phyloP scores from a whole-genome alignment of 495 filamentous ascomycete species.

The Talaromyces liani region DNA sequence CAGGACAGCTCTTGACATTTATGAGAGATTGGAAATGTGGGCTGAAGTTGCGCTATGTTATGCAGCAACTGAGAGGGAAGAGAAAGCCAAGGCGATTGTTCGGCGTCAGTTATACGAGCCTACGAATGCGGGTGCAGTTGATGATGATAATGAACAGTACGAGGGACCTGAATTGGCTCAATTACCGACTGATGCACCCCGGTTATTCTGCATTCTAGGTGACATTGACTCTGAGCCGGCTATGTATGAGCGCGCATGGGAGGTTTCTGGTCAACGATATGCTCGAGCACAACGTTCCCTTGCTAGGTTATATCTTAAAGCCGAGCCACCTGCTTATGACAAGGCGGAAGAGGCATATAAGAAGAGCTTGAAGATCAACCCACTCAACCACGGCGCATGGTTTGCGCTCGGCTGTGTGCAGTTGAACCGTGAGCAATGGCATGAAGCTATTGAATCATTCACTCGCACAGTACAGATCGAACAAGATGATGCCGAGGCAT shows the following conservation, averaged over 20 bases:
- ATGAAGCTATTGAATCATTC: constrained; percentile 81
- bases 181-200: constrained; percentile 73
- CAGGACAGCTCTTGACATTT: constrained; percentile 88
- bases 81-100: constrained; percentile 68
- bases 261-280: constrained; percentile 71
- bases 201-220: constrained; percentile 88
- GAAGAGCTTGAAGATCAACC: constrained; percentile 68
- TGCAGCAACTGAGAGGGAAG: constrained; percentile 72
- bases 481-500: constrained; percentile 82
- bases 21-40: constrained; percentile 91
- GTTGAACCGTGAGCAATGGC: constrained; percentile 66
- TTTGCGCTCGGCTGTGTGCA: constrained; percentile 83
- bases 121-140: constrained; percentile 27
- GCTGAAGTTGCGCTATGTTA: constrained; percentile 90
- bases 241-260: constrained; percentile 84
- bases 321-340: constrained; percentile 49
- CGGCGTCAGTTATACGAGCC: constrained; percentile 69
- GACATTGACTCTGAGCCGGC: constrained; percentile 69
- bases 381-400: constrained; percentile 77
- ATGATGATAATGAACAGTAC: constrained; percentile 50
- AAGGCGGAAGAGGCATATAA: constrained; percentile 71
- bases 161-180: constrained; percentile 56
- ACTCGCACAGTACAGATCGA: constrained; percentile 71
- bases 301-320: constrained; percentile 64
- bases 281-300: constrained; percentile 82